Percentiles rank a stretch among this genome's conserved stretches.
Evolutionary conservation across 2,329 filamentous ascomycete species (phyloP).

Genomic region (Phialophora verrucosa): DNA sequence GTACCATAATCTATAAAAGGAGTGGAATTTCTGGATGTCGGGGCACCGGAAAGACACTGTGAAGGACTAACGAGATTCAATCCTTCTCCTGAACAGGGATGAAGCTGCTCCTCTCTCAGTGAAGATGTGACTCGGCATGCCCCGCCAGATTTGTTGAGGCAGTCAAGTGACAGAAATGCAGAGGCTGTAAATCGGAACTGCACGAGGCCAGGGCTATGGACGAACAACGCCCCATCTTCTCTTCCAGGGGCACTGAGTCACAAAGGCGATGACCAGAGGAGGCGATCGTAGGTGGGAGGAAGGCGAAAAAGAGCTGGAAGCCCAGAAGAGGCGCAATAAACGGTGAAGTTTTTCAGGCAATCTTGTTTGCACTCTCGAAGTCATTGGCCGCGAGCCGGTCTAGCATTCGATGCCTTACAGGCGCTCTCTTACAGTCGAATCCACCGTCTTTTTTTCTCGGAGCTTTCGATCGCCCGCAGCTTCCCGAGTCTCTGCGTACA

Average conservation of each 20-base stretch:
- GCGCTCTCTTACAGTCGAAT: neutral
- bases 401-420: neutral
- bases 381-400: neutral
- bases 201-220: neutral
- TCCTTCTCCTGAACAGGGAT: neutral
- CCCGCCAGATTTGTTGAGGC: neutral
- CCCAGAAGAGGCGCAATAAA: neutral
- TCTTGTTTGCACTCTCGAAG: neutral
- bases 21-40: neutral
- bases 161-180: neutral
- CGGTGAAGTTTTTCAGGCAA: neutral
- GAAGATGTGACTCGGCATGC: neutral
- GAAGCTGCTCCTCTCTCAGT: neutral
- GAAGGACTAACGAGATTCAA: neutral
- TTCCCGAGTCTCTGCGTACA: neutral
- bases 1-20: neutral
- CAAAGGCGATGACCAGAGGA: neutral
- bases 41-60: neutral
- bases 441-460: neutral
- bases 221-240: neutral
- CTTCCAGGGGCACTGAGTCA: neutral
- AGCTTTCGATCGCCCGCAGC: neutral
- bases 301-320: neutral
- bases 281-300: no score
- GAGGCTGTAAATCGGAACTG: neutral